Evolutionary conservation across 176 grass and related monocot species (phyloP), one percentile per base, ranked within the genome.

Genomic region (Poa annua): DNA sequence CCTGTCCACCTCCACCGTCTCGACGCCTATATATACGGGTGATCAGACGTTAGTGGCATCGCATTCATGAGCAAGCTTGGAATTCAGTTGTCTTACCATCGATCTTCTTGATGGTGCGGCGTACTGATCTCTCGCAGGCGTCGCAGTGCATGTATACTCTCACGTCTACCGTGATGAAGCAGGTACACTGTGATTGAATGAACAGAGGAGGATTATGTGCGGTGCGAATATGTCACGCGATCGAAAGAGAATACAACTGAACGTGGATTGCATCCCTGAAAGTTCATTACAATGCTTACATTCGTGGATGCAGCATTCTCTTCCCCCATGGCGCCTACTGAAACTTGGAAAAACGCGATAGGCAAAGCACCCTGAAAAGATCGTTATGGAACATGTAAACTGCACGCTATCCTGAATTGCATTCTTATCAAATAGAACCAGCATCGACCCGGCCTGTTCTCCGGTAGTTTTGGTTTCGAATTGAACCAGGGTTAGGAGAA

Each of bases 131-230:
- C 34, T 91, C 89, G 11, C 86, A 91, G 51, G 86, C 71, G 38
- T 91, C 74, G 39, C 89, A 91, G 5, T 91, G 82, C 89, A 85
- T 88, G 78, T 85, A 82, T 0, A 91, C 55, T 35, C 42, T 88
- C 64, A 88, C 35, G 25, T 88, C 78, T 26, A 77, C 2, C 0
- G 67, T 83, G 60, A 83, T 36, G 80, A 3, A 22, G 19, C 7
- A 70, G 13, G 15, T 8, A 6, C 21, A 2, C 10, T 16, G n/a
- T 69, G 61, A 26, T 2, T 55, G 70, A 29, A 73, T 25, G 7
- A 38, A 38, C 7, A 16, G 20, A 25, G 8, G 26, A 4, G 20
- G 67, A 71, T 16, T 3, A 1, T 26, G 42, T 0, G 6, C 25
- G 29, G 29, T 29, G 29, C 1, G 39, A 0, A 71, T 22, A 45